These are phyloP conservation scores for Elaeagnus macrophylla DNA, from an alignment of 306 rosid genomes.

Conservation along the genomic window DNA sequence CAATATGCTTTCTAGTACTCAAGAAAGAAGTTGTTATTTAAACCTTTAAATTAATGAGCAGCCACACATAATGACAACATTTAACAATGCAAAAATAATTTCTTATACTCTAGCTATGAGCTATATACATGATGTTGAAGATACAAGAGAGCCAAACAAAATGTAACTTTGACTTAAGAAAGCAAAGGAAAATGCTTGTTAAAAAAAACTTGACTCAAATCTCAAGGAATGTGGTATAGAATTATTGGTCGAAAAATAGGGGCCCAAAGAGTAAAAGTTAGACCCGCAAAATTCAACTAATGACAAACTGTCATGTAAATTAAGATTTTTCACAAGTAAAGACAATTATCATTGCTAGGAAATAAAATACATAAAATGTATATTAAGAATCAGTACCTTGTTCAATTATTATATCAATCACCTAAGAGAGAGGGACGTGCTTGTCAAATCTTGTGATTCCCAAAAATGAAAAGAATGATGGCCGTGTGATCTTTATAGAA, in stretches of 20 bases:
- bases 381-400: conserved; percentile 46
- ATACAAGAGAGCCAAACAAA: too few species aligned
- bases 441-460: conserved; percentile 57
- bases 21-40: neutral
- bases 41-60: neutral
- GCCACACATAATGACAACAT: neutral
- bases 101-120: neutral
- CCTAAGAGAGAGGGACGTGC: conserved; percentile 60
- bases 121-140: too few species aligned
- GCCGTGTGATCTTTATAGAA: conserved; percentile 61
- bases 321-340: too few species aligned
- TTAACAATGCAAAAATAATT: neutral
- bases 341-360: neutral
- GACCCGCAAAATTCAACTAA: too few species aligned
- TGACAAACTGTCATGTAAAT: too few species aligned
- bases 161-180: too few species aligned
- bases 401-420: conserved; percentile 76
- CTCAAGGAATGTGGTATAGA: too few species aligned
- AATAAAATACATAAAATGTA: neutral
- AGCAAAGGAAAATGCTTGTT: too few species aligned
- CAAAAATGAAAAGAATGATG: conserved; percentile 72
- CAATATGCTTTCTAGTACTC: too few species aligned
- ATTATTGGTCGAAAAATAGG: too few species aligned
- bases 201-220: too few species aligned
- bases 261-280: too few species aligned